phyloP scores from a whole-genome alignment of 768 basidiomycete genomes.

The Pisolithus orientalis region DNA sequence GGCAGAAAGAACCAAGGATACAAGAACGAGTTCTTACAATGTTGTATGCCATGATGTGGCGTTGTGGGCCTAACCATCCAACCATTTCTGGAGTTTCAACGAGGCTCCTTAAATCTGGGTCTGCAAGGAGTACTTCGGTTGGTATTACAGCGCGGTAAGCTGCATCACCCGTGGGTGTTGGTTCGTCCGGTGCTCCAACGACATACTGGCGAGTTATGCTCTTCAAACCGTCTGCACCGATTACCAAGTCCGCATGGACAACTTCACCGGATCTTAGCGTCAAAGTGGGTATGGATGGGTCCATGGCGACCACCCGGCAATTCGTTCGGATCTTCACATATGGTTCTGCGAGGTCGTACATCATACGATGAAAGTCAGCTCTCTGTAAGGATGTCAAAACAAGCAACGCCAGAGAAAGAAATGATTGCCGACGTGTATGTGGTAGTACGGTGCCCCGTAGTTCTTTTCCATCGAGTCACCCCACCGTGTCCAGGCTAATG shows the following conservation, averaged over 20 bases:
- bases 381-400: conserved; percentile 19
- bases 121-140: conserved; percentile 36
- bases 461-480: conserved; percentile 25
- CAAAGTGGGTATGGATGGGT: conserved; percentile 28
- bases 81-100: conserved; percentile 49
- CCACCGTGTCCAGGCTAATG: conserved; percentile 32
- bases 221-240: conserved; percentile 50
- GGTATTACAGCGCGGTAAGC: conserved; percentile 54
- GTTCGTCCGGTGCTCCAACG: conserved; percentile 40
- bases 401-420: not conserved
- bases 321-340: conserved; percentile 32
- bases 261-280: conserved; percentile 38
- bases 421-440: conserved; percentile 26
- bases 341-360: conserved; percentile 31
- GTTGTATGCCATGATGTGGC: conserved; percentile 40
- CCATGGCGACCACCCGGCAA: conserved; percentile 30
- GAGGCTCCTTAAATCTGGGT: conserved; percentile 46
- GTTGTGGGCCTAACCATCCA: conserved; percentile 52
- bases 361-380: conserved; percentile 41
- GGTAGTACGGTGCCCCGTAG: conserved; percentile 29
- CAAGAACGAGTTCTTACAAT: conserved; percentile 28
- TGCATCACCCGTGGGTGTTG: conserved; percentile 54
- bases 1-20: not conserved
- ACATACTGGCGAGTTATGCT: conserved; percentile 43
- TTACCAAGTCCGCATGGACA: conserved; percentile 38